These are phyloP conservation scores for Penicillium cinerascens DNA, from an alignment of 495 filamentous ascomycete species.

Conservation along the genomic window DNA sequence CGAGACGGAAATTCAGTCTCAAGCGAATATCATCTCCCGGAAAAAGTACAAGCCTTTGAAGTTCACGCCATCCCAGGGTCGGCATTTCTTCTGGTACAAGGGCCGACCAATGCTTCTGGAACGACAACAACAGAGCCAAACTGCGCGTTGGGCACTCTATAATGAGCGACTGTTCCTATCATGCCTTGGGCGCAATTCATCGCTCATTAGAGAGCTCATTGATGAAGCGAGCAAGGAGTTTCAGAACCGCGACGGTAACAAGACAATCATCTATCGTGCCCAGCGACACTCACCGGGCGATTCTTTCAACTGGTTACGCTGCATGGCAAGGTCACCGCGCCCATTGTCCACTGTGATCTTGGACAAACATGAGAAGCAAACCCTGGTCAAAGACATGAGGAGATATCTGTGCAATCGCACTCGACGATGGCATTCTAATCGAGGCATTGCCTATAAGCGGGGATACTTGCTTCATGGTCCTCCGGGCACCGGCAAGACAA, in stretches of 20 bases:
- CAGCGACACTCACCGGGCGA: slow-evolving; percentile 22
- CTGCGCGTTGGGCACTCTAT: slow-evolving; percentile 28
- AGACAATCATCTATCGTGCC: slow-evolving; percentile 65
- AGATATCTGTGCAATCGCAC: slow-evolving; percentile 79
- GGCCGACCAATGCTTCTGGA: slow-evolving; percentile 53
- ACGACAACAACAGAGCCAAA: slow-evolving; percentile 36
- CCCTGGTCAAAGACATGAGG: slow-evolving; percentile 75
- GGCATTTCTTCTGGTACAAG: slow-evolving; percentile 64
- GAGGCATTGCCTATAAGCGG: slow-evolving; percentile 53
- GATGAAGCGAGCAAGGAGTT: slow-evolving; percentile 58
- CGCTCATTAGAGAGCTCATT: slow-evolving; percentile 63
- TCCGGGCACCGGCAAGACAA: slow-evolving; percentile 51
- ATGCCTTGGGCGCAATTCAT: slow-evolving; percentile 63
- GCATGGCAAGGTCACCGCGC: slow-evolving; percentile 65
- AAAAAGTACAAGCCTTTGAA: slow-evolving; percentile 57
- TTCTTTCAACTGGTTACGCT: slow-evolving; percentile 57
- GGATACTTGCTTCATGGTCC: slow-evolving; percentile 49
- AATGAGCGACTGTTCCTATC: slow-evolving; percentile 61
- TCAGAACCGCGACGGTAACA: slow-evolving; percentile 56
- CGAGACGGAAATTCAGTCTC: slow-evolving; percentile 35
- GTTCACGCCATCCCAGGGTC: slow-evolving; percentile 63
- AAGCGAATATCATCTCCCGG: slow-evolving; percentile 40
- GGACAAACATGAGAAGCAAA: slow-evolving; percentile 68
- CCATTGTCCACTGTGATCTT: slow-evolving; percentile 83
- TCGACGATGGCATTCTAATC: slow-evolving; percentile 71